A percentile compares a stretch with the other conserved stretches of the same genome.
These are phyloP conservation scores for Aspergillus tamarii DNA, from an alignment of 2,329 filamentous ascomycete genomes.

Conservation along the genomic window DNA sequence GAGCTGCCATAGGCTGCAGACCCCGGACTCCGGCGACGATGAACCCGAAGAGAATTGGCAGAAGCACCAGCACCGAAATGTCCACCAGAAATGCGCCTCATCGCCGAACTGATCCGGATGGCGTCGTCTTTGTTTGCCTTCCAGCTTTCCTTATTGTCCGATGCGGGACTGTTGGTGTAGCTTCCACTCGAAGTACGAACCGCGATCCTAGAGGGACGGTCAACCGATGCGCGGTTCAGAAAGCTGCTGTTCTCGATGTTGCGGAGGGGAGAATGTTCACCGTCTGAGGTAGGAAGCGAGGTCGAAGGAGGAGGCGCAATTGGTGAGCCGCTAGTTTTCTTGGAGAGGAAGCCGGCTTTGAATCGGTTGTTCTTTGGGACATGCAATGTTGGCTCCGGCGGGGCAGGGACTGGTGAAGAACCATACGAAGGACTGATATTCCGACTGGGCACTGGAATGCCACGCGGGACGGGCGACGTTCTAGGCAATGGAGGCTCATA, in stretches of 20 bases:
- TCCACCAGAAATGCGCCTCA: conserved; percentile 57
- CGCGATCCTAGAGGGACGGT: conserved; percentile 43
- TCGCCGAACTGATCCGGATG: conserved; percentile 58
- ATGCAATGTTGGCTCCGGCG: conserved; percentile 62
- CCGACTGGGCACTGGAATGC: conserved; percentile 45
- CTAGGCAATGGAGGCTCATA: conserved; percentile 53
- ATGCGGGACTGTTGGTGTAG: conserved; percentile 39
- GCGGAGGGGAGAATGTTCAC: conserved; percentile 58
- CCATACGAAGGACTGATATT: conserved; percentile 46
- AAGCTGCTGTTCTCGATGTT: conserved; percentile 55
- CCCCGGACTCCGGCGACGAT: conserved; percentile 61
- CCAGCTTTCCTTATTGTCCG: conserved; percentile 55
- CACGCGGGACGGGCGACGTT: conserved; percentile 53
- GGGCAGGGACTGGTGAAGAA: conserved; percentile 61
- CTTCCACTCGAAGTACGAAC: conserved; percentile 44
- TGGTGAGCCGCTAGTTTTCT: conserved; percentile 68
- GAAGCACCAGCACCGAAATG: conserved; percentile 44
- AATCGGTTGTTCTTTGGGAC: conserved; percentile 74
- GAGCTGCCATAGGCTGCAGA: conserved; percentile 54
- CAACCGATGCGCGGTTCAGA: conserved; percentile 50
- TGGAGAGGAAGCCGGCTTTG: conserved; percentile 83
- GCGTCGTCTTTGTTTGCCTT: conserved; percentile 54
- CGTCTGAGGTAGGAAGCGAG: conserved; percentile 63
- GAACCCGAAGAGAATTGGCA: conserved; percentile 45
- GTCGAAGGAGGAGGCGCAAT: conserved; percentile 60